These are phyloP conservation scores for Protostelium mycophagum DNA, from an alignment of 78 protist species.

Conservation along the genomic window DNA sequence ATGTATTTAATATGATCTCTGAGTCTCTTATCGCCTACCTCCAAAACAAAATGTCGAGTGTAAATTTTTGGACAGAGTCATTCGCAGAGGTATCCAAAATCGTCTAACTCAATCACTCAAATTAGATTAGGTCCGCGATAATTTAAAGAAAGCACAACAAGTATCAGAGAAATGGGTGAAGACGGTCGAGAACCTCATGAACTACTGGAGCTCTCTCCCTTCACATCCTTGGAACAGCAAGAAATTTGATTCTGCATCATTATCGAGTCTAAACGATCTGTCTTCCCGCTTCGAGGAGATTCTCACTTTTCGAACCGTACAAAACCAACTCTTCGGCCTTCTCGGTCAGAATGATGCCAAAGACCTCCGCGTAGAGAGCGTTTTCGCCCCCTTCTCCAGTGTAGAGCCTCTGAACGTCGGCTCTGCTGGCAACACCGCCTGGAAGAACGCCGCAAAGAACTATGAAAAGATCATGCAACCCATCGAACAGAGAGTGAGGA, in stretches of 20 bases:
- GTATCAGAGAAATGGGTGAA: constrained; percentile 12
- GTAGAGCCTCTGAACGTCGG: neutral
- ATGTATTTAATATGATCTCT: neutral
- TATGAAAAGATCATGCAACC: constrained; percentile 22
- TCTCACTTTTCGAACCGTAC: constrained; percentile 7
- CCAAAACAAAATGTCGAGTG: neutral
- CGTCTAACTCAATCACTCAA: neutral
- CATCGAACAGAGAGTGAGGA: constrained; percentile 8
- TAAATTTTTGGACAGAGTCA: neutral
- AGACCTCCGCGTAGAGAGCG: neutral
- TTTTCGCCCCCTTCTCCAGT: neutral
- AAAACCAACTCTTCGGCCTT: constrained; percentile 13
- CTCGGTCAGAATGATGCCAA: neutral
- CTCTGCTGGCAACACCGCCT: neutral
- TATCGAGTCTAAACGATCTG: neutral
- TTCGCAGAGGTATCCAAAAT: neutral
- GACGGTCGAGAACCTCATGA: constrained; percentile 15
- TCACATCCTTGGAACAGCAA: neutral
- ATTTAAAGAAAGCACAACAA: neutral
- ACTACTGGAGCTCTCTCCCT: constrained; percentile 6
- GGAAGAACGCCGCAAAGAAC: constrained; percentile 12
- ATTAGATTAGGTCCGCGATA: neutral
- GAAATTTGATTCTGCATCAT: neutral
- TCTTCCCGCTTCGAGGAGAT: constrained; percentile 7
- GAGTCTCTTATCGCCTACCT: neutral